phyloP scores from a whole-genome alignment of 176 grass and related monocot species.

The Carex cristatella region DNA sequence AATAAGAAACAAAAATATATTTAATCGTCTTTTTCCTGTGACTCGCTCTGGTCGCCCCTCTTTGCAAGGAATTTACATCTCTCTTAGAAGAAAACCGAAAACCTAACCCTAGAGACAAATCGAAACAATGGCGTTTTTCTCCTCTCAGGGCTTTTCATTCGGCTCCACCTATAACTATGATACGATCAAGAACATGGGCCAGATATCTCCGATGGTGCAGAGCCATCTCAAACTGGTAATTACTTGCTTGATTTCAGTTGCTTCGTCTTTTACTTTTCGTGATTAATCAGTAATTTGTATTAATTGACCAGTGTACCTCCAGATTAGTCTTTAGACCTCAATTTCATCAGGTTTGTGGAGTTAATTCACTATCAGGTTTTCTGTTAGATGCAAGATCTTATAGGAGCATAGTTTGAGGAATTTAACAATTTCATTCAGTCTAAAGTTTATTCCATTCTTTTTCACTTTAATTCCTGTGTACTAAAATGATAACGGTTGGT shows the following conservation, averaged over 20 bases:
- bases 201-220: slow-evolving; percentile 69
- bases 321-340: no score
- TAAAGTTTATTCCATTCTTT: not conserved
- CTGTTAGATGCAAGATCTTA: not conserved
- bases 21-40: not conserved
- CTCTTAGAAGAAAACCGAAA: not conserved
- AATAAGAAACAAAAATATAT: not conserved
- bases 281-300: not conserved
- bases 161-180: slow-evolving; percentile 28
- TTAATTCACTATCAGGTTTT: not conserved
- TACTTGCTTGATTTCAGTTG: not conserved
- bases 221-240: slow-evolving; percentile 81
- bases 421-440: not conserved
- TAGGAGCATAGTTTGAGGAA: not conserved
- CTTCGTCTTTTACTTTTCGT: not conserved
- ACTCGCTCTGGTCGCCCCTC: not conserved
- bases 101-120: not conserved
- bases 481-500: not conserved
- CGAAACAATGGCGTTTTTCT: slow-evolving; percentile 52
- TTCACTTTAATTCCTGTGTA: no score
- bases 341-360: not conserved
- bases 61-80: not conserved
- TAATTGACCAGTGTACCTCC: not conserved
- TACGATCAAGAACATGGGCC: slow-evolving; percentile 65
- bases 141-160: slow-evolving; percentile 28